Evolutionary conservation across 176 grass and related monocot genomes (phyloP), one percentile per base, ranked within the genome.

Genomic region (Aechmea fasciata): DNA sequence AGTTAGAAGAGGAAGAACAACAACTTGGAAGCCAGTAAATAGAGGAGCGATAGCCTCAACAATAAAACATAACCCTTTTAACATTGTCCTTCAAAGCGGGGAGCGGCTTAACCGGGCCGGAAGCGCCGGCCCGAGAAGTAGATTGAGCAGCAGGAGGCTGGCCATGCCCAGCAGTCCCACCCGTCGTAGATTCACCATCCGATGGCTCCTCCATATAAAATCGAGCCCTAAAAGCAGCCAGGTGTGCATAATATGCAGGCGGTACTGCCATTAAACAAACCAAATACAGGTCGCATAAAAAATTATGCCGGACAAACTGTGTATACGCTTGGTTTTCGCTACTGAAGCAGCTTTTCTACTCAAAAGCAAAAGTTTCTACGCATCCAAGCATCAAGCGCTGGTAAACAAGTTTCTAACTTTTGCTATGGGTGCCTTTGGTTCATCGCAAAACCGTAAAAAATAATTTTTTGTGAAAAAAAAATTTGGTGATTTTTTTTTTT

Each of bases 41-140:
- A 41, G 33, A 7, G 33, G 33, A 41, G 33, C 3, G 5, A 26
- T 26, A 47, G 41, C 14, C 14, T 87, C 74, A 96, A 59, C 91
- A 96, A 57, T 96, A 96, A 70, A 91, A 96, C 91, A 96, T 96
- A 61, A 91, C 91, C 15, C 14, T 87, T 77, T 96, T 96, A 9
- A 96, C 88, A 23, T 84, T 96, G 57, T 96, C 91, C 71, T 91
- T 91, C 13, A 96, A 80, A 1, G 80, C 80, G 0, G 91, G 91
- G 66, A 96, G 91, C n/a, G 91, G 88, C 54, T 67, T 83, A 20
- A 96, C 91, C n/a, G 78, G 65, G 55, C 48, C 83, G 22, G 33
- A 57, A 11, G 69, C 33, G 3, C 80, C 25, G 0, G 78, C 61
- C 1, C 91, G 85, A 14, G 77, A 75, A 4, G 77, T 65, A 26